Conservation (phyloP, 2,329 filamentous ascomycete species). For the Fusarium zealandicum region DNA sequence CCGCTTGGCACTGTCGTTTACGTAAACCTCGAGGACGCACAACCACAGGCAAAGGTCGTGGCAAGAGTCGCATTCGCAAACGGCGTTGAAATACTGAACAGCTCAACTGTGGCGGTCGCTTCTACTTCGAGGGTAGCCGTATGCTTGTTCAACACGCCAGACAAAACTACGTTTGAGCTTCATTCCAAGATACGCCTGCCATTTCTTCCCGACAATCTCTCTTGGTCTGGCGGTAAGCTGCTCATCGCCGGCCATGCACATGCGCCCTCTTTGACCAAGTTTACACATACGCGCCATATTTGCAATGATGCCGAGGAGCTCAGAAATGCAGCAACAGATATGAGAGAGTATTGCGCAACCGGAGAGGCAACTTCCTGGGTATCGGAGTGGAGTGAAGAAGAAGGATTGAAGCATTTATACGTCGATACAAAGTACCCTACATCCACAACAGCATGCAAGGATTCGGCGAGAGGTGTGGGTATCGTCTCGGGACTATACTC, state of each 20-base stretch:
- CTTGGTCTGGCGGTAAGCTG: conserved; percentile 42
- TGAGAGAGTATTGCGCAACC: conserved; percentile 1
- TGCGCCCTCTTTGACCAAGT: conserved; percentile 43
- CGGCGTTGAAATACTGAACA: conserved; percentile 51
- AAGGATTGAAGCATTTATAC: conserved; percentile 46
- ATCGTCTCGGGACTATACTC: conserved; percentile 50
- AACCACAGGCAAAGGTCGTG: conserved; percentile 37
- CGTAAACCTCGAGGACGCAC: conserved; percentile 35
- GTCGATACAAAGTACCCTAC: conserved; percentile 45
- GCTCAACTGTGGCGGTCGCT: conserved; percentile 49
- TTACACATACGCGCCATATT: conserved; percentile 43
- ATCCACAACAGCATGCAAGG: conserved; percentile 45
- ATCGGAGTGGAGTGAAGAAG: conserved; percentile 46
- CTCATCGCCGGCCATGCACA: conserved; percentile 52
- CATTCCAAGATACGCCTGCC: conserved; percentile 37
- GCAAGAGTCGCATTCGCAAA: conserved; percentile 51
- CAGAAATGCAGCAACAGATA: conserved; percentile 21
- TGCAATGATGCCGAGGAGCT: conserved; percentile 46
- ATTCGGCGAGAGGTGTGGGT: conserved; percentile 42
- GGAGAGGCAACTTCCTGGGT: conserved; percentile 41
- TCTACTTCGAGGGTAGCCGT: conserved; percentile 40
- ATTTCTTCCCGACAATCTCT: conserved; percentile 53
- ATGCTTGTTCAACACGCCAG: conserved; percentile 13
- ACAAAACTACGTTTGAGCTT: conserved; percentile 3
- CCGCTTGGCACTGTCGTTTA: conserved; percentile 49